phyloP scores from a whole-genome alignment of 2,329 filamentous ascomycete species.

The Hypoxylon sp. region DNA sequence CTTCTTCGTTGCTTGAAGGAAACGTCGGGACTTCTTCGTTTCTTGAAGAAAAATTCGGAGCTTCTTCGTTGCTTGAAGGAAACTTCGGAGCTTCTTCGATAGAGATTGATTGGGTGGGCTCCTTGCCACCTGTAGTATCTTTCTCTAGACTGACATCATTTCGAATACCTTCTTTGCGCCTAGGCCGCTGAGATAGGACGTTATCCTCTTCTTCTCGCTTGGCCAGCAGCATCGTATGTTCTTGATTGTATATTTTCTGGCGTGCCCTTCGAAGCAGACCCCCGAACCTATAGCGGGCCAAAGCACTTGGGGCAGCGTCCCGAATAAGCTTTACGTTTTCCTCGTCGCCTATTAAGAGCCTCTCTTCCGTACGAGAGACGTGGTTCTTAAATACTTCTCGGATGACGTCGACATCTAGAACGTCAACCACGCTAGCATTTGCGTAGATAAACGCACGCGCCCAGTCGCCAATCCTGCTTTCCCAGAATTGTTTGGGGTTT shows the following conservation, averaged over 20 bases:
- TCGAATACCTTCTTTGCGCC: slow-evolving; percentile 22
- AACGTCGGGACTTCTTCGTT: not conserved
- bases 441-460: slow-evolving; percentile 26
- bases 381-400: slow-evolving; percentile 44
- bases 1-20: too few relatives aligned
- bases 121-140: not conserved
- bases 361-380: slow-evolving; percentile 39
- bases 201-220: slow-evolving; percentile 49
- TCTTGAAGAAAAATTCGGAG: not conserved
- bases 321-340: slow-evolving; percentile 35
- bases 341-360: slow-evolving; percentile 44
- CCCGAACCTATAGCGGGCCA: slow-evolving; percentile 35
- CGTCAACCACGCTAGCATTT: slow-evolving; percentile 38
- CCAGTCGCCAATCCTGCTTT: slow-evolving; percentile 28
- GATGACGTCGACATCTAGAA: slow-evolving; percentile 45
- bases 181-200: slow-evolving; percentile 49
- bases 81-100: not conserved
- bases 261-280: slow-evolving; percentile 38
- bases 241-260: slow-evolving; percentile 1
- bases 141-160: not conserved
- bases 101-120: not conserved
- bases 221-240: slow-evolving; percentile 36
- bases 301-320: slow-evolving; percentile 34
- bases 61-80: slow-evolving; percentile 8
- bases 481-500: slow-evolving; percentile 16